A percentile compares a stretch with the other conserved stretches of the same genome.
phyloP scores from a whole-genome alignment of 768 basidiomycete species.

The Hygrophoropsis aurantiaca region DNA sequence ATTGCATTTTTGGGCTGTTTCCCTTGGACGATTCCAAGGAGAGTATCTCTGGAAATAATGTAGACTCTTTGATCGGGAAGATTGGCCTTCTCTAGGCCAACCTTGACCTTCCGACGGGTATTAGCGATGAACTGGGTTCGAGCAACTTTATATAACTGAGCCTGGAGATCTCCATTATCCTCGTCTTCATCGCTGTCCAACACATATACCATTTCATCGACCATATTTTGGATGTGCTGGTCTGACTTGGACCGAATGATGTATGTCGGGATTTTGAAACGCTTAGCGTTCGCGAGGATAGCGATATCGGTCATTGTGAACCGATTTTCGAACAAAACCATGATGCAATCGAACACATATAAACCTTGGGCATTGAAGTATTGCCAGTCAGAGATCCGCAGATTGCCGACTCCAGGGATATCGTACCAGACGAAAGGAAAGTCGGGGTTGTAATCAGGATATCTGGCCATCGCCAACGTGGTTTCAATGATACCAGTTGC shows the following conservation, averaged over 20 bases:
- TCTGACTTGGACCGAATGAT: conserved; percentile 39
- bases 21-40: conserved; percentile 24
- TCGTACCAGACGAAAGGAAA: conserved; percentile 37
- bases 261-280: conserved; percentile 33
- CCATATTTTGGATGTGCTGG: conserved; percentile 1
- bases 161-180: conserved; percentile 11
- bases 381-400: conserved; percentile 33
- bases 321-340: conserved; percentile 34
- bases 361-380: conserved; percentile 40
- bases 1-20: conserved; percentile 20
- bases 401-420: conserved; percentile 36
- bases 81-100: conserved; percentile 20
- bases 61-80: conserved; percentile 30
- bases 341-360: no score
- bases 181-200: conserved; percentile 2
- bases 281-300: conserved; percentile 30
- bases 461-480: conserved; percentile 28
- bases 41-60: conserved; percentile 21
- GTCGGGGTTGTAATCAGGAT: conserved; percentile 22
- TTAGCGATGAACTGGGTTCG: conserved; percentile 26
- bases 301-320: conserved; percentile 37
- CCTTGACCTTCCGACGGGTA: conserved; percentile 21
- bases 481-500: conserved; percentile 33
- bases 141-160: conserved; percentile 20
- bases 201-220: conserved; percentile 2